Base-by-base conservation (phyloP, 352 stramenopile genomes). In the Phytopythium aichiense region DNA sequence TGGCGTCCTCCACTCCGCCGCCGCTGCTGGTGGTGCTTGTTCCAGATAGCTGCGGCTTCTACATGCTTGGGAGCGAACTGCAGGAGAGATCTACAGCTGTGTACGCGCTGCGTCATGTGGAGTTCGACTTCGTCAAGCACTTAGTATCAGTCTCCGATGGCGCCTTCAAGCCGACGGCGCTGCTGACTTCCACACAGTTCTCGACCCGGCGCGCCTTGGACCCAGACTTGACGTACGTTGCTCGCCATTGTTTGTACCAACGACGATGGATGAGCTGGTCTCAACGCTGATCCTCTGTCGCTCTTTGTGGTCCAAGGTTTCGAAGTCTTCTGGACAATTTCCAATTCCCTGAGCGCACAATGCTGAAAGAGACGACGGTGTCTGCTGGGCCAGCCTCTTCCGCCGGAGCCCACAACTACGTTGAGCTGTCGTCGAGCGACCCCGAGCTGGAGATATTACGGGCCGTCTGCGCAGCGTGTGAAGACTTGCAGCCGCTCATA, bases 41-140 rank as follows among this genome's bases (percentile, higher is more conserved):
- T 4, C 37, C 37, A 11, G 38, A 49, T 7, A 18, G 35, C 7
- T 38, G 22, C 23, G 37, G 54, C 1, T 60, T 60, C 15, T 60
- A 38, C 38, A 35, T 60, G 16, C n/a, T 60, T 18, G n/a, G 49
- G 9, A 60, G n/a, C 23, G 33, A n/a, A 9, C 43, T 43, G 18
- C 12, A 61, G 59, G 30, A 62, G 58, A 35, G 23, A 22, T 61
- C 48, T 15, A 50, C 45, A 11, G 45, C 37, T 18, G 54, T 67
- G 5, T 64, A 79, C 12, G 65, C 74, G 16, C 58, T 89, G 55
- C 81, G 79, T 18, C 67, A 84, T 56, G 72, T 91, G 4, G 79
- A 91, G 52, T 88, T 91, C 49, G 81, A 91, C 52, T 79, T 87
- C 48, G 57, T 64, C 31, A 75, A 74, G 54, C 74, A 74, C 43